Percentiles rank a stretch among this genome's conserved stretches.
Evolutionary conservation across 2,329 filamentous ascomycete species (phyloP).

Genomic region (Botrytis deweyae): DNA sequence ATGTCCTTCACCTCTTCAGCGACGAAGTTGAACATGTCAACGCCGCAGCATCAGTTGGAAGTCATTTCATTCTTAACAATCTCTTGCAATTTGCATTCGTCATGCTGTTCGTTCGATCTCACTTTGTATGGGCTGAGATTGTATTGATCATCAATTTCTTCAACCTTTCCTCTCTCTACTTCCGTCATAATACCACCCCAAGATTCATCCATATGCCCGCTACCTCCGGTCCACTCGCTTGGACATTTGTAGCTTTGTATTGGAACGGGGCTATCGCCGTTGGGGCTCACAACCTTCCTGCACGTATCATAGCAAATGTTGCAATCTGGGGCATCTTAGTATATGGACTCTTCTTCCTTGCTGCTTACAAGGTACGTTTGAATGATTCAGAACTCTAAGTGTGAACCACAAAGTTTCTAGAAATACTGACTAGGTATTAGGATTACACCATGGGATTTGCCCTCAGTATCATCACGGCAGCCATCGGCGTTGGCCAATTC

Average conservation of each 20-base stretch:
- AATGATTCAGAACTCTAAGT: not conserved
- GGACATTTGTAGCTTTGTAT: conserved; percentile 83
- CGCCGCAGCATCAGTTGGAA: conserved; percentile 72
- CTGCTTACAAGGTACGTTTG: conserved; percentile 62
- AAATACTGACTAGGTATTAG: conserved; percentile 39
- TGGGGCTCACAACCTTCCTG: conserved; percentile 63
- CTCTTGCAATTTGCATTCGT: conserved; percentile 79
- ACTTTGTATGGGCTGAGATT: conserved; percentile 74
- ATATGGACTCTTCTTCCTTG: conserved; percentile 75
- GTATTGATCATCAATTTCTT: conserved; percentile 78
- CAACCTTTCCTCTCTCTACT: conserved; percentile 77
- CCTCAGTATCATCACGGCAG: conserved; percentile 69
- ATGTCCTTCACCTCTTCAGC: conserved; percentile 75
- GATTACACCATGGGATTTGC: conserved; percentile 78
- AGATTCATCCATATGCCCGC: conserved; percentile 74
- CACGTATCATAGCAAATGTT: conserved; percentile 80
- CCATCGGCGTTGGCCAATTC: conserved; percentile 78
- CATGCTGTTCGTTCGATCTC: conserved; percentile 74
- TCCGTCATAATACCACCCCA: conserved; percentile 71
- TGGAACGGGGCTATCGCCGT: conserved; percentile 86
- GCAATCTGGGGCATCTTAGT: conserved; percentile 82
- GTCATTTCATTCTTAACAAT: conserved; percentile 85
- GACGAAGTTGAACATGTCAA: conserved; percentile 60
- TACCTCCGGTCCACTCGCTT: conserved; percentile 76
- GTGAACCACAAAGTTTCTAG: not conserved